These are phyloP conservation scores for Cyberlindnera subsufficiens DNA, from an alignment of 805 yeast species.

Conservation along the genomic window DNA sequence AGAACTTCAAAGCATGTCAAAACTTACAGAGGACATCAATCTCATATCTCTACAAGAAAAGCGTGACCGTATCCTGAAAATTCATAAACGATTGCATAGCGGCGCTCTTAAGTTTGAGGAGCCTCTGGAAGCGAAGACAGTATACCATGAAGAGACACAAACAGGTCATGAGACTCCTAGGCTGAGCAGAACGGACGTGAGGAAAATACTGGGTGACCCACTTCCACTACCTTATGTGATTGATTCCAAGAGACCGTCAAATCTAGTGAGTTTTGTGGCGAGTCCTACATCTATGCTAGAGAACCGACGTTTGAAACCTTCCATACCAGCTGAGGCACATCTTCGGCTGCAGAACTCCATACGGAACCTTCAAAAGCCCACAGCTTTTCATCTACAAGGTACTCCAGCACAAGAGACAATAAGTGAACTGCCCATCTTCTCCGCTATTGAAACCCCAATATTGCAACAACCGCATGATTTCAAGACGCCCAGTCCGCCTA, in stretches of 20 bases:
- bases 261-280: background rate
- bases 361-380: background rate
- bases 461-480: background rate
- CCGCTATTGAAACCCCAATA: background rate
- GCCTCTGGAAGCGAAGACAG: background rate
- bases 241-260: background rate
- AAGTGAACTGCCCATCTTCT: background rate
- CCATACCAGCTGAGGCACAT: conserved; percentile 1
- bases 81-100: conserved; percentile 12
- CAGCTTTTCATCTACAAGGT: background rate
- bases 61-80: conserved; percentile 8
- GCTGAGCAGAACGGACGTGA: conserved; percentile 1
- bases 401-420: background rate
- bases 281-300: background rate
- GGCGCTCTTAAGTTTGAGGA: conserved; percentile 1
- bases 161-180: background rate
- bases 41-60: background rate
- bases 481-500: background rate
- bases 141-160: background rate
- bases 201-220: conserved; percentile 29
- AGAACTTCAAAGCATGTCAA: background rate
- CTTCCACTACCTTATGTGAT: conserved; percentile 31
- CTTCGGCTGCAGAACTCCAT: conserved; percentile 1
- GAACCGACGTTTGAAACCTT: background rate
- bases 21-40: background rate